phyloP scores from a whole-genome alignment of 495 filamentous ascomycete species.

The Neurospora sp. region DNA sequence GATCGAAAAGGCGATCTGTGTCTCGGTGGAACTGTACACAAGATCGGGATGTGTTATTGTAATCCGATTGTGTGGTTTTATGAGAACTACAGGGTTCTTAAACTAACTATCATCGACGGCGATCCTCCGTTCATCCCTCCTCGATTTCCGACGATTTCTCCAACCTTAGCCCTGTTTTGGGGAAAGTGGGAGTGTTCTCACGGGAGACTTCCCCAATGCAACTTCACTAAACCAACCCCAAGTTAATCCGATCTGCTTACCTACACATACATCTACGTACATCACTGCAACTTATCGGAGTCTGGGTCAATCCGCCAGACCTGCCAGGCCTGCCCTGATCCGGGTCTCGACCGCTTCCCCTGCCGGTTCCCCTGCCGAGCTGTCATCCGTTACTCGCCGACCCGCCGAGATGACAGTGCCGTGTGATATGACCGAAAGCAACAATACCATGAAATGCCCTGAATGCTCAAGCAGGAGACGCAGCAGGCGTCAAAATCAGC shows the following conservation, averaged over 20 bases:
- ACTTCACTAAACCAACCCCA: neutral
- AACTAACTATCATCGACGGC: neutral
- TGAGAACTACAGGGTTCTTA: neutral
- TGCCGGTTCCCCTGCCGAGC: neutral
- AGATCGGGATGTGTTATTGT: neutral
- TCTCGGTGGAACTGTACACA: neutral
- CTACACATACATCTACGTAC: neutral
- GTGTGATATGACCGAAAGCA: neutral
- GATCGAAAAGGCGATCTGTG: neutral
- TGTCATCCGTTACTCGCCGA: neutral
- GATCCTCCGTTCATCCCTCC: neutral
- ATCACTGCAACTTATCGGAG: neutral
- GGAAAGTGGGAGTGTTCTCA: neutral
- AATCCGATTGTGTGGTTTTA: neutral
- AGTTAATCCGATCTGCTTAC: neutral
- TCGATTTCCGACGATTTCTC: neutral
- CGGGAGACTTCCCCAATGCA: neutral
- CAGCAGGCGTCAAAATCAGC: conserved; percentile 26
- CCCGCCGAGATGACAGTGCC: neutral
- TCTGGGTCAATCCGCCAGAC: neutral
- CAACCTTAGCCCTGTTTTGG: neutral
- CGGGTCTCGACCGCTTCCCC: neutral
- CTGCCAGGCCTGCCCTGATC: neutral
- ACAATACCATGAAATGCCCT: neutral
- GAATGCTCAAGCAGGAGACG: neutral